These are phyloP conservation scores for Takashimella koratensis DNA, from an alignment of 1,284 basidiomycete genomes.

Conservation along the genomic window DNA sequence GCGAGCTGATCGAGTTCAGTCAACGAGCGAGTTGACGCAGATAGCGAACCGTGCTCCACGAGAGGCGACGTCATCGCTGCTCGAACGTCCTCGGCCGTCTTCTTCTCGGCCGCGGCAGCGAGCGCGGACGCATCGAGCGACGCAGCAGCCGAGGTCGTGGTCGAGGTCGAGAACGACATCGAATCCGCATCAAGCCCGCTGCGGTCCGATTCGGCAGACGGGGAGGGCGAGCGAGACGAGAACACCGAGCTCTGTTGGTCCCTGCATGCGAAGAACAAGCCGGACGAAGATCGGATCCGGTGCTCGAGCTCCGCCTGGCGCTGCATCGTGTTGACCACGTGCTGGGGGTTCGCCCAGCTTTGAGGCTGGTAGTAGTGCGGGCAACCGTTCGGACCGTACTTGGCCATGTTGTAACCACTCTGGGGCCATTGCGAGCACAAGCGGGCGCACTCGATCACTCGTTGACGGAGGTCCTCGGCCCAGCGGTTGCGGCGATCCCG, in stretches of 20 bases:
- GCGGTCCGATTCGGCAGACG: conserved; percentile 21
- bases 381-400: conserved; percentile 61
- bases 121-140: conserved; percentile 6
- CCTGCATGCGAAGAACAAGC: conserved; percentile 24
- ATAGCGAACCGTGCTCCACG: conserved; percentile 11
- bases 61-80: conserved; percentile 40
- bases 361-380: conserved; percentile 61
- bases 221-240: conserved; percentile 14
- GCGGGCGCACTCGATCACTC: conserved; percentile 36
- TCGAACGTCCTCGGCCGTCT: conserved; percentile 28
- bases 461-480: conserved; percentile 31
- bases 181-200: conserved; percentile 4
- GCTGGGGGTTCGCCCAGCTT: conserved; percentile 63
- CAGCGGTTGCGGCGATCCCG: conserved; percentile 25
- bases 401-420: conserved; percentile 72
- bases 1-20: conserved; percentile 32
- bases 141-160: conserved; percentile 22
- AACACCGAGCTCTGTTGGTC: conserved; percentile 1
- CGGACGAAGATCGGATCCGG: conserved; percentile 15
- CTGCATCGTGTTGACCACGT: conserved; percentile 59
- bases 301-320: conserved; percentile 57
- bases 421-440: conserved; percentile 63
- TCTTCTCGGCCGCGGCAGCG: conserved; percentile 12
- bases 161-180: conserved; percentile 14
- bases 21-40: conserved; percentile 15